These are phyloP conservation scores for Uncinocarpus reesii DNA, from an alignment of 2,329 filamentous ascomycete genomes.

Conservation along the genomic window DNA sequence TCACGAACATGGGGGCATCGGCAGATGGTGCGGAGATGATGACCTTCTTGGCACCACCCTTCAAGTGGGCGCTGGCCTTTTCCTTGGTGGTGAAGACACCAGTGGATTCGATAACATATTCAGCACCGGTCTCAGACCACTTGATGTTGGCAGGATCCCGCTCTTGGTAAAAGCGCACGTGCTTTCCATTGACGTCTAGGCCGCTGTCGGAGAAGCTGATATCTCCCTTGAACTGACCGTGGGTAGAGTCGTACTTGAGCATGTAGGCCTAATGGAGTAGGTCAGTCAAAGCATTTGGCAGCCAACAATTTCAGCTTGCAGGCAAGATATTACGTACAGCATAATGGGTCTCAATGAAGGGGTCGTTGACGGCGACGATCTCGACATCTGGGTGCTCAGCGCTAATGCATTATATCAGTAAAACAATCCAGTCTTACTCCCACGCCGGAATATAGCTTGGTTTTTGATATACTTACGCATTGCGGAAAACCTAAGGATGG, in stretches of 20 bases:
- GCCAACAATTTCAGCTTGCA: too few species aligned
- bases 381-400: slow-evolving; percentile 81
- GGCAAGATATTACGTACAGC: slow-evolving; percentile 74
- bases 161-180: slow-evolving; percentile 88
- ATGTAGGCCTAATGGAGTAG: slow-evolving; percentile 70
- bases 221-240: slow-evolving; percentile 92
- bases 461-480: slow-evolving; percentile 72
- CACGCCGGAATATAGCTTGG: too few species aligned
- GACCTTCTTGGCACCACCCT: slow-evolving; percentile 97
- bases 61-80: slow-evolving; percentile 88
- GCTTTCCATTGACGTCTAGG: slow-evolving; percentile 88
- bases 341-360: slow-evolving; percentile 96
- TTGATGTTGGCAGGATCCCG: slow-evolving; percentile 80
- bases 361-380: slow-evolving; percentile 96
- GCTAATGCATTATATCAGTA: slow-evolving; percentile 30
- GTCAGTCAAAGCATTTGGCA: slow-evolving; percentile 13
- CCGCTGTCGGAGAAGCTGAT: slow-evolving; percentile 62
- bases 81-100: slow-evolving; percentile 99
- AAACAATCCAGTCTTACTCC: not conserved
- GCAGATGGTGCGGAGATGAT: slow-evolving; percentile 51
- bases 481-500: slow-evolving; percentile 69
- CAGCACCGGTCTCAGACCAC: slow-evolving; percentile 76
- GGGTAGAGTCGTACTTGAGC: slow-evolving; percentile 98
- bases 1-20: slow-evolving; percentile 99
- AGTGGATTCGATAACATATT: slow-evolving; percentile 95